Evolutionary conservation across 2,329 filamentous ascomycete genomes (phyloP).

Genomic region (Fusarium fujikuroi): DNA sequence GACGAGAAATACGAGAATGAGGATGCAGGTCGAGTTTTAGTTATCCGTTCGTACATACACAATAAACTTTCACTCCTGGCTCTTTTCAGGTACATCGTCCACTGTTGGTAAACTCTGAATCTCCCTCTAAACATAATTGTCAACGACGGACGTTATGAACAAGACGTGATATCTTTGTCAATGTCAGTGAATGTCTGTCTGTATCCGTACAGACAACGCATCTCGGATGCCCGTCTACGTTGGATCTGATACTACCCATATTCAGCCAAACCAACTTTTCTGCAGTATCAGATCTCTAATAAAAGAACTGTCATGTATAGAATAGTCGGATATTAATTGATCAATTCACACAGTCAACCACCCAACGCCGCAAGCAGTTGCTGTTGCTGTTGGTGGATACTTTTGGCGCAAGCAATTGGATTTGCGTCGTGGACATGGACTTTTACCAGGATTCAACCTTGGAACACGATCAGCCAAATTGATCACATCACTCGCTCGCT

Average conservation of each 20-base stretch:
- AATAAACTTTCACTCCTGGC: neutral
- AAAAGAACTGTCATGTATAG: neutral
- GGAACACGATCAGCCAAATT: conserved; percentile 28
- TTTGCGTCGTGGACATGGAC: conserved; percentile 25
- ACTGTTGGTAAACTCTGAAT: neutral
- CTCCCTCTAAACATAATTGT: neutral
- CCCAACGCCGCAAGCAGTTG: conserved; percentile 6
- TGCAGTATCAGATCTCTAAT: neutral
- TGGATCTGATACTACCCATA: neutral
- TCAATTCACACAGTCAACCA: neutral
- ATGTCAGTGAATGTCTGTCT: neutral
- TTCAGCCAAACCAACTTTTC: neutral
- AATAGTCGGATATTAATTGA: neutral
- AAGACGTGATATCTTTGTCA: conserved; percentile 1
- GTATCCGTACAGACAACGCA: neutral
- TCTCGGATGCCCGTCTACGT: neutral
- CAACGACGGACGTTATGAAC: neutral
- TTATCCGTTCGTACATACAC: neutral
- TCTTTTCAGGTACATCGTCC: neutral
- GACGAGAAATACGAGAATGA: conserved; percentile 19
- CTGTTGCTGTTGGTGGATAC: conserved; percentile 14
- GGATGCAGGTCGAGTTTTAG: neutral
- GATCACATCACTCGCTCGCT: conserved; percentile 26
- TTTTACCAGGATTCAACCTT: conserved; percentile 34
- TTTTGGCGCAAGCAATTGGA: conserved; percentile 13